Percentiles rank a stretch among this genome's conserved stretches.
These are phyloP conservation scores for Solanum infundibuliforme DNA, from an alignment of 257 asterid species.

Conservation along the genomic window DNA sequence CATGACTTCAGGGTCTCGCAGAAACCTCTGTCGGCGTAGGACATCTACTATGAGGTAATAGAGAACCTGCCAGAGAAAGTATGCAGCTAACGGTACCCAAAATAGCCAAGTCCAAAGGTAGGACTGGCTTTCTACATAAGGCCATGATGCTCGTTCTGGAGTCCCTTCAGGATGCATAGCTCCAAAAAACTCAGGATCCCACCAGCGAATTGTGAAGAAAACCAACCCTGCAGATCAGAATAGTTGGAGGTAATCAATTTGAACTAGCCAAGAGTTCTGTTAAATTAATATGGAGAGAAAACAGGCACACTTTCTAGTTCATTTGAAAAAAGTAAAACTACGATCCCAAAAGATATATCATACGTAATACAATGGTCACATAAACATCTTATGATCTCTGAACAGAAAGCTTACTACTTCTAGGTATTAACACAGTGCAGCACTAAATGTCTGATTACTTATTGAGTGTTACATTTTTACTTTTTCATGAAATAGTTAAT, in stretches of 20 bases:
- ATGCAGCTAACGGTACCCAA: conserved; percentile 71
- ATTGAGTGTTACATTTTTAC: neutral
- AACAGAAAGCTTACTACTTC: neutral
- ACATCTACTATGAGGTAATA: conserved; percentile 87
- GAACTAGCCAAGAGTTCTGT: neutral
- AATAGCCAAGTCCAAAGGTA: conserved; percentile 95
- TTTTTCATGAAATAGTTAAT: neutral
- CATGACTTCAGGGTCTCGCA: conserved; percentile 92
- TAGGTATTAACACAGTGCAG: neutral
- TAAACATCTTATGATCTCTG: neutral
- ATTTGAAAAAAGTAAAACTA: neutral
- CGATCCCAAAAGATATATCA: neutral
- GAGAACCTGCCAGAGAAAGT: conserved; percentile 76
- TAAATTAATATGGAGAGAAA: neutral
- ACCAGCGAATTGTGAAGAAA: conserved; percentile 95
- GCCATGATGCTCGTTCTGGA: conserved; percentile 63
- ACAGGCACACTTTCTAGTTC: neutral
- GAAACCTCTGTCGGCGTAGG: conserved; percentile 75
- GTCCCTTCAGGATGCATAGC: conserved; percentile 90
- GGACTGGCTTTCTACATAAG: conserved; percentile 63
- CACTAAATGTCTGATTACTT: neutral
- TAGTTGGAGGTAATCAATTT: neutral
- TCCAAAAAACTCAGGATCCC: conserved; percentile 78
- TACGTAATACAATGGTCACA: neutral
- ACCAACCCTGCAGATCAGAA: conserved; percentile 60